Evolutionary conservation across 1,284 basidiomycete genomes (phyloP).

Genomic region (Apiotrichum gamsii): DNA sequence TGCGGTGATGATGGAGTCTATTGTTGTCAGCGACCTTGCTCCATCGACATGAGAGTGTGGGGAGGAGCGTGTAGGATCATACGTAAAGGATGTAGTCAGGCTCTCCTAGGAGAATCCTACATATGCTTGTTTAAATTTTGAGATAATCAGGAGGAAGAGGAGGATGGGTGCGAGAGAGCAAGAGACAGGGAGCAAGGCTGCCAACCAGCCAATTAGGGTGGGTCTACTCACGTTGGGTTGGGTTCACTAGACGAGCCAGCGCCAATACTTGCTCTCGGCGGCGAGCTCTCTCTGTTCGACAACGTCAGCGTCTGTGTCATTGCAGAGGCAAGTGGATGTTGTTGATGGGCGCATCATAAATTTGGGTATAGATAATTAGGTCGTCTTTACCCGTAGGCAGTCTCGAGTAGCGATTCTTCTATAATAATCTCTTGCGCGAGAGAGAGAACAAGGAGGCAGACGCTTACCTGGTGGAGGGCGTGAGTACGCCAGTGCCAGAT

Average conservation of each 20-base stretch:
- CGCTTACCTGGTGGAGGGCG: too few species aligned
- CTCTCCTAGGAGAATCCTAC: constrained; percentile 42
- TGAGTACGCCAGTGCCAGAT: too few species aligned
- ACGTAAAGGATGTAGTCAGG: constrained; percentile 39
- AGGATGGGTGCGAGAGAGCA: neutral
- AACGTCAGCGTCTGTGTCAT: neutral
- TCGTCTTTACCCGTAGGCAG: constrained; percentile 36
- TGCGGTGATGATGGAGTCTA: neutral
- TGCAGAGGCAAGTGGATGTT: too few species aligned
- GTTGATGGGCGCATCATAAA: constrained; percentile 24
- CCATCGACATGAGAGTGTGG: neutral
- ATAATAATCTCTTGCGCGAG: constrained; percentile 35
- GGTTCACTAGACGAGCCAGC: too few species aligned
- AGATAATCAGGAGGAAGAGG: constrained; percentile 34
- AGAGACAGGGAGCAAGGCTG: too few species aligned
- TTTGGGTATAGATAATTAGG: constrained; percentile 46
- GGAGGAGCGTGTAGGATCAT: constrained; percentile 20
- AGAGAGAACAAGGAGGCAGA: neutral
- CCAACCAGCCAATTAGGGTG: too few species aligned
- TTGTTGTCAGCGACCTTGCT: neutral
- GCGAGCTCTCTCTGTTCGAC: too few species aligned
- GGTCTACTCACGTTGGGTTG: too few species aligned
- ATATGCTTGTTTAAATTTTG: constrained; percentile 46
- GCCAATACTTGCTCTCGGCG: too few species aligned
- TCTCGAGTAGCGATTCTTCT: constrained; percentile 49